Base-by-base conservation (phyloP, 352 stramenopile species). In the Phytopythium delawarense region DNA sequence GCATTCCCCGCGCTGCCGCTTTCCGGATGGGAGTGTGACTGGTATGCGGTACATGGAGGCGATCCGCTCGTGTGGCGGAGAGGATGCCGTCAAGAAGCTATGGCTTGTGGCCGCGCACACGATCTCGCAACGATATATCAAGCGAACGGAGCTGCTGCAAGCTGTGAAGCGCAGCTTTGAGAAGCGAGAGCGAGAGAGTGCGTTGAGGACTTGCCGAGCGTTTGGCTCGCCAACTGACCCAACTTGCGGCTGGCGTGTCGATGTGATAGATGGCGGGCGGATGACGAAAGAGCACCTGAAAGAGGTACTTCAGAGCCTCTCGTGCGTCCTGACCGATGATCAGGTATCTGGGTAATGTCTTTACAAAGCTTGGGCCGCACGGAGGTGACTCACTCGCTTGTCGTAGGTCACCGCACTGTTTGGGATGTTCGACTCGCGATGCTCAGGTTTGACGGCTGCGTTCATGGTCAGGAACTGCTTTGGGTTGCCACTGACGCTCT, bases 281-380 rank as follows among this genome's bases (percentile, higher is more conserved):
- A 84, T 87, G 75, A 78, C 65, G 18, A 81, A 87, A 40, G 52
- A 57, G 4, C 71, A 86, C 13, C 46, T 90, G 35, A 86, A 90
- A 20, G 76, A 89, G 59, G 71, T 73, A 9, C 48, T 89, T 34
- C 64, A 73, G 63, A 68, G 69, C 2, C 70, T 88, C 51, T 64
- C 64, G 7, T 87, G 76, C 30, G 75, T 87, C 16, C 78, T 88
- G 54, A 84, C 74, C 0, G 76, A 87, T 54, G 80, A 88, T 48
- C 78, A 89, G 74, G 79, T 86, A 55, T 7, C 51, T 76, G 88
- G 74, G 79, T 86, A 55, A 0, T 50, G 32, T 44, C 1, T 56
- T 21, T 53, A 34, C 4, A 2, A 53, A 25, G 6, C 39, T 51
- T 15, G 13, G 12, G 11, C 16, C 13, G 2, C 5, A 13, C n/a